Evolutionary conservation across 2,329 filamentous ascomycete species (phyloP).

Genomic region (Torrubiella hemipterigena): DNA sequence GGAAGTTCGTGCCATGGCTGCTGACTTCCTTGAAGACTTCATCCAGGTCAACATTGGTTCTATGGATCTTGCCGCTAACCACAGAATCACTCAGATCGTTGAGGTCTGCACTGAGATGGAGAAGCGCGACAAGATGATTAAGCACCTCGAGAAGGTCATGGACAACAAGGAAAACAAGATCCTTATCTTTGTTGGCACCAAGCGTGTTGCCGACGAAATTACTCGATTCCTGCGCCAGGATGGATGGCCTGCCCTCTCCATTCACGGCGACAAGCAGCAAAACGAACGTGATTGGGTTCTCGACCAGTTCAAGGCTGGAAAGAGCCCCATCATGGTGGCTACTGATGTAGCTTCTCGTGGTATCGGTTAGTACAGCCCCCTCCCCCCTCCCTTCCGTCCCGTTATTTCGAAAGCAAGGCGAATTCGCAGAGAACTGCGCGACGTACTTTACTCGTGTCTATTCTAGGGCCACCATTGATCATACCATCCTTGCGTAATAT

Average conservation of each 20-base stretch:
- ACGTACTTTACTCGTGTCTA: constrained; percentile 77
- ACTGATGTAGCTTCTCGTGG: constrained; percentile 99
- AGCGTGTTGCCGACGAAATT: constrained; percentile 95
- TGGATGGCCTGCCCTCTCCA: constrained; percentile 94
- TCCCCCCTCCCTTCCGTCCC: constrained; percentile 31
- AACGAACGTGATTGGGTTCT: constrained; percentile 99
- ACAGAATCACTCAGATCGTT: constrained; percentile 94
- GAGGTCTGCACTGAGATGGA: constrained; percentile 94
- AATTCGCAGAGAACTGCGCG: constrained; percentile 45
- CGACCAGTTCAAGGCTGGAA: constrained; percentile 98
- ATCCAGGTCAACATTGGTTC: constrained; percentile 99
- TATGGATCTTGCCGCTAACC: constrained; percentile 90
- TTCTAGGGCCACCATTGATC: constrained; percentile 78
- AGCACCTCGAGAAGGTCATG: constrained; percentile 97
- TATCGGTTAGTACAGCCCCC: constrained; percentile 85
- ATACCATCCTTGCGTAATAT: constrained; percentile 89
- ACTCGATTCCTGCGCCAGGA: constrained; percentile 95
- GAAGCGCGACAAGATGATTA: constrained; percentile 95
- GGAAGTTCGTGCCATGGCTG: constrained; percentile 85
- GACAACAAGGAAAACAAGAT: constrained; percentile 92
- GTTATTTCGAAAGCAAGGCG: constrained; percentile 38
- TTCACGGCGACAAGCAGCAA: constrained; percentile 98
- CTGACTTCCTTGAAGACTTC: constrained; percentile 87
- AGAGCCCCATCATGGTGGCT: constrained; percentile 99
- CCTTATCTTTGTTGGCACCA: constrained; percentile 85